These are phyloP conservation scores for Ascochyta pisi DNA, from an alignment of 2,329 filamentous ascomycete genomes.

Conservation along the genomic window DNA sequence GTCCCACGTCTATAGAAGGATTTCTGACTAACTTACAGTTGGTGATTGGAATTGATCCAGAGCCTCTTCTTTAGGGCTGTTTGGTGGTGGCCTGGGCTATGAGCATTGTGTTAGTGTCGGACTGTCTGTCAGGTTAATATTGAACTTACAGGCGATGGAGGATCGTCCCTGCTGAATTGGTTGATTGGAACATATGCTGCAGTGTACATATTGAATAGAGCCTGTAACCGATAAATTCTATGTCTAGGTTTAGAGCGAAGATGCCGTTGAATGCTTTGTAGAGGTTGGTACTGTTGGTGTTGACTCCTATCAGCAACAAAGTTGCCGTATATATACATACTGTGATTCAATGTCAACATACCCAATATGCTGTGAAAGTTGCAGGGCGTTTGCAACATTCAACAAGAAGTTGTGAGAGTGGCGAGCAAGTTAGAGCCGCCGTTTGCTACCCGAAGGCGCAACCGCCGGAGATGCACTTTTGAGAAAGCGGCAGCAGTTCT, in stretches of 20 bases:
- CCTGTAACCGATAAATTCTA: slow-evolving; percentile 4
- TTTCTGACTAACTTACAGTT: not conserved
- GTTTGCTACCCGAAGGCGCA: not conserved
- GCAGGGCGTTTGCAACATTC: not conserved
- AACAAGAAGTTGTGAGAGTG: not conserved
- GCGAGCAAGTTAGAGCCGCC: not conserved
- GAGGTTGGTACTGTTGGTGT: not conserved
- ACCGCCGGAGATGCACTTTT: not conserved
- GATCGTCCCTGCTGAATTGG: slow-evolving; percentile 1
- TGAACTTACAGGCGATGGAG: not conserved
- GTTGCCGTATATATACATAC: not conserved
- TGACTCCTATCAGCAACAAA: not conserved
- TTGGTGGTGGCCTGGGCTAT: slow-evolving; percentile 4
- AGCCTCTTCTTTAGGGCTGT: not conserved
- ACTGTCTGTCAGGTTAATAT: not conserved
- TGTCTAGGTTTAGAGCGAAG: not conserved
- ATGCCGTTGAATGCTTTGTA: not conserved
- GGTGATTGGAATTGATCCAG: not conserved
- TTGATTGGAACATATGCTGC: not conserved
- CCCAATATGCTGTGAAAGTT: not conserved
- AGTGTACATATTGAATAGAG: not conserved
- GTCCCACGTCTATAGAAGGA: not conserved
- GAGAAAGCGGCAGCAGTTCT: not conserved
- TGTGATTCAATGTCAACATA: slow-evolving; percentile 1
- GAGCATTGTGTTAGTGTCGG: not conserved